Base-by-base conservation (phyloP, 257 asterid species). In the Scutellaria barbata region DNA sequence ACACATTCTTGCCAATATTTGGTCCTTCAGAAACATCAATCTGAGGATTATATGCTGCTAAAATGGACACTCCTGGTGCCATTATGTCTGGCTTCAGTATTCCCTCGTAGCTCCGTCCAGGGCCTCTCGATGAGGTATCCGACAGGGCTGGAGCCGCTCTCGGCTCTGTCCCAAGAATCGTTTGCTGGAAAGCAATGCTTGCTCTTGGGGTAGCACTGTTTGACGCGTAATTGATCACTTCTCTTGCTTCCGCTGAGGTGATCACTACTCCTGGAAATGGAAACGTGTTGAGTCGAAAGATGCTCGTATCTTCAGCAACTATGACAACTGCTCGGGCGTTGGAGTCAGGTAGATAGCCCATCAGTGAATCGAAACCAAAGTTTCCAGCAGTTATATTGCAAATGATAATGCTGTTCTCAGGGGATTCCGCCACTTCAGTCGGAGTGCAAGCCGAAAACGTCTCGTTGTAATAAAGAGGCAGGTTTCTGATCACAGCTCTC, bases 11-110 rank as follows among this genome's bases (percentile, higher is more conserved):
- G n/a, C n/a, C n/a, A n/a, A n/a, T n/a, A n/a, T n/a, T n/a, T n/a
- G n/a, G n/a, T n/a, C n/a, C n/a, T n/a, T n/a, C n/a, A n/a, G n/a
- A n/a, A n/a, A n/a, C n/a, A n/a, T n/a, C n/a, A n/a, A n/a, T n/a
- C n/a, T n/a, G n/a, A n/a, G n/a, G n/a, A n/a, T n/a, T n/a, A n/a
- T n/a, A n/a, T n/a, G 88, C 85, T 20, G 85, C 85, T 37, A 83
- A 33, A 4, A 83, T 73, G 5, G 65, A 37, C 1, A 81, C 81
- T 20, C 87, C 87, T 0, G 85, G 87, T 9, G 83, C 87, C 87
- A 80, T 69, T n/a, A 83, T 11, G 40, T 80, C 87, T 1, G 88
- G 88, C 65, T 83, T 83, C 51, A 83, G 4, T 41, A 83, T 81
- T 8, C 66, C 67, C 18, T 74, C 77, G 60, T 83, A 75, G 41